Evolutionary conservation across 2,329 filamentous ascomycete species (phyloP), one percentile per base, ranked within the genome.

Genomic region (Apiospora rasikravindrae): DNA sequence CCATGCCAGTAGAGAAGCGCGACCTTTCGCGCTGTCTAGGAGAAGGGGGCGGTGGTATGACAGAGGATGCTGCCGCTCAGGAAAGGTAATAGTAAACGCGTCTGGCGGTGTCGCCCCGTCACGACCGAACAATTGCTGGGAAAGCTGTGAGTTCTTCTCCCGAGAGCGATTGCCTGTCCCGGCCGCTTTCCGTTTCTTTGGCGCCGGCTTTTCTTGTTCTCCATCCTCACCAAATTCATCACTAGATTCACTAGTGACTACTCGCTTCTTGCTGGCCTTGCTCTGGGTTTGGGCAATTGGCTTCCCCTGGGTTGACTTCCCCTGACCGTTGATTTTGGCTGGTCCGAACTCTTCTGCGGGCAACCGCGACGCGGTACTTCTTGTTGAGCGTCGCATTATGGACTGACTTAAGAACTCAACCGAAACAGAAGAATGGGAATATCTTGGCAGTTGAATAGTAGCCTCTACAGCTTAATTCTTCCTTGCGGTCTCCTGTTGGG

Each of bases 1-100:
- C 88, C 88, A 90, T 22, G 75, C 44, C 1, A 90, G 83, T 1
- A 90, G 82, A 6, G 82, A 74, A 1, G 75, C 74, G 1, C 85
- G 83, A 22, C 79, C 76, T 0, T 77, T 53, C 4, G 74, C 73
- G 24, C 80, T 83, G 72, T 84, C 79, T 1, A 90, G 82, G 2
- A 90, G 81, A 5, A 86, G 79, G 0, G 88, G 87, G 2, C 82
- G 81, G 76, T 90, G 88, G 72, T 90, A 90, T 42, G 75, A 67
- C n/a, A 80, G 70, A 40, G 71, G 49, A 72, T 88, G 86, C n/a
- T 66, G 73, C 8, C 82, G 80, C 29, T 51, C 69, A 1, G 79
- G 81, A 8, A 78, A 77, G 33, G 61, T 68, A 42, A 77, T 77
- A 33, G 76, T 14, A 64, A 40, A 40, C 19, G 29, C 22, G 33